A percentile compares a stretch with the other conserved stretches of the same genome.
Evolutionary conservation across 2,329 filamentous ascomycete species (phyloP).

Genomic region (Corniculantispora saksenae): DNA sequence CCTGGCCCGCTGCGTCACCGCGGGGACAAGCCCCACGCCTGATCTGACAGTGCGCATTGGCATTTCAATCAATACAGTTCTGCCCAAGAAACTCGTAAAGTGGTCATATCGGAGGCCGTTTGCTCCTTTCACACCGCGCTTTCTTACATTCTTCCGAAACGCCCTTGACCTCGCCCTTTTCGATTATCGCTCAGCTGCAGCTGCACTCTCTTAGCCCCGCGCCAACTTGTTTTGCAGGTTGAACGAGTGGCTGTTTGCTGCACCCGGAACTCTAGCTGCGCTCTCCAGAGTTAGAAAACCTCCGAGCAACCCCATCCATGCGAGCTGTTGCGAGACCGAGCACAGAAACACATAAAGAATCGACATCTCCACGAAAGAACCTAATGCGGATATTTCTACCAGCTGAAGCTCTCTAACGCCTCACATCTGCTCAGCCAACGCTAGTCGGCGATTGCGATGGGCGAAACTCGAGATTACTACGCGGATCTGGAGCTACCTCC

Average conservation of each 20-base stretch:
- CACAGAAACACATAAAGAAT: not conserved
- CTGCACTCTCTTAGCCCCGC: not conserved
- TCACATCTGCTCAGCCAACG: not conserved
- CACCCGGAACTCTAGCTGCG: not conserved
- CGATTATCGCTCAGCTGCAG: not conserved
- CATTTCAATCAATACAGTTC: not conserved
- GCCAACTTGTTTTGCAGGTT: not conserved
- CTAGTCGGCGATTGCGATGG: constrained; percentile 30
- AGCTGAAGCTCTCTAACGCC: not conserved
- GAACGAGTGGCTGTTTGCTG: not conserved
- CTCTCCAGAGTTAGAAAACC: not conserved
- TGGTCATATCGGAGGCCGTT: not conserved
- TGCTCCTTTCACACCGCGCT: not conserved
- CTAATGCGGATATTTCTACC: constrained; percentile 10
- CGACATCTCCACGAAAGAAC: not conserved
- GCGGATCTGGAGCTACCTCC: constrained; percentile 74
- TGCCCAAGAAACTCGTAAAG: not conserved
- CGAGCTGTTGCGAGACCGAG: not conserved
- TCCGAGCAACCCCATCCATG: not conserved
- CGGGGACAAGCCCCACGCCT: constrained; percentile 23
- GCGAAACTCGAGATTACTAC: constrained; percentile 72
- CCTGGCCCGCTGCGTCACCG: constrained; percentile 27
- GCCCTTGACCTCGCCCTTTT: not conserved
- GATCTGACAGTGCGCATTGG: constrained; percentile 11
- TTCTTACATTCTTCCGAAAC: not conserved